Base-by-base conservation (phyloP, 768 basidiomycete genomes). In the Tulasnella sp. region DNA sequence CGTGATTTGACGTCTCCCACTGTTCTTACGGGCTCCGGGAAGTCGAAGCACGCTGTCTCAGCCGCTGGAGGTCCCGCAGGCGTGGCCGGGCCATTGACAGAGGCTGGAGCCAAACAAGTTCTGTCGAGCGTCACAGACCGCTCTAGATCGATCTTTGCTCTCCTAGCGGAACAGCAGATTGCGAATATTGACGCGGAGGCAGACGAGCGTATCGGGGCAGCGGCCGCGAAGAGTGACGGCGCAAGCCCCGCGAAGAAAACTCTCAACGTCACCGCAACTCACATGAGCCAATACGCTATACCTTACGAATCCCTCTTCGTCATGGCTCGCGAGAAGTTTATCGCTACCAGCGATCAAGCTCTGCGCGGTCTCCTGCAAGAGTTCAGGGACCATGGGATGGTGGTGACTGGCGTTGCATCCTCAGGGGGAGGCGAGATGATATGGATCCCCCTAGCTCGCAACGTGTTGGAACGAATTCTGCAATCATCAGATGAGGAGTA, bases 391-490 rank as follows among this genome's bases (percentile, higher is more conserved):
- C 98, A 99, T 82, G 91, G 91, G 2, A 85, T 98, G 84, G 91
- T 98, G n/a, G 88, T 95, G 58, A 86, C 87, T 40, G 84, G 84
- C 2, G 77, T 77, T 24, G 60, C 87, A 58, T 83, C 89, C 81
- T 85, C 89, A 46, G 88, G 89, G 78, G 84, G 84, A 46, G 84
- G 87, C 76, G 91, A 95, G 86, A 88, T 91, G 84, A 86, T 96
- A 64, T 98, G 96, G 96, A 94, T 98, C 83, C 94, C 95, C 1
- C 83, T 98, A 83, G 88, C 93, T 82, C 93, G 92, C 85, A 95
- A 96, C 84, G 89, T 93, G 83, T 84, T 97, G 82, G 80, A 80
- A 46, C 44, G 80, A 44, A 44, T 80, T 31, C 24, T 78, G 37
- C 48, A 78, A 60, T 54, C 76, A 34, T 34, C 48, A 22, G 48